A percentile compares a stretch with the other conserved stretches of the same genome.
These are phyloP conservation scores for Sclerotinia spermophila DNA, from an alignment of 2,329 filamentous ascomycete species.

Conservation along the genomic window DNA sequence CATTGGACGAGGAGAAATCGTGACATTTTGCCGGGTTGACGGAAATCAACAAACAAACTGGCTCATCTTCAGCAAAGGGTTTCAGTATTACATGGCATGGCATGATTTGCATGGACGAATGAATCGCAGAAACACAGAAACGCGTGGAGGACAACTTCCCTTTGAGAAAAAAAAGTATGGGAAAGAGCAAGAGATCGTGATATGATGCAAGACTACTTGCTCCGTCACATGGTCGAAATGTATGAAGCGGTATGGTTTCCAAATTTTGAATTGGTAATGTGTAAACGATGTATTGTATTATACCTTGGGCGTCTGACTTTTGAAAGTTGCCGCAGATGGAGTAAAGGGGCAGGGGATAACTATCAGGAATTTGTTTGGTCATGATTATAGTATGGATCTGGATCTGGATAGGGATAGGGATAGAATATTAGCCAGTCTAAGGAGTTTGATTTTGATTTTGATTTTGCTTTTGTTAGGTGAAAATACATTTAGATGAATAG, in stretches of 20 bases:
- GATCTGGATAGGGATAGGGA: not conserved
- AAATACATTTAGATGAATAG: too few species aligned
- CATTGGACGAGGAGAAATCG: not conserved
- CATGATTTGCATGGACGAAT: not conserved
- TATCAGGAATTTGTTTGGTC: too few species aligned
- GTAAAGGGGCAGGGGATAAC: too few species aligned
- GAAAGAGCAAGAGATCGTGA: not conserved
- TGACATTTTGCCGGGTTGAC: not conserved
- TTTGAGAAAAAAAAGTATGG: not conserved
- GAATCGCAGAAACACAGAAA: not conserved
- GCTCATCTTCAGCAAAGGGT: not conserved
- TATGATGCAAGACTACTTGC: not conserved
- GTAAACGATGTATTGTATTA: not conserved
- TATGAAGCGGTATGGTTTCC: not conserved
- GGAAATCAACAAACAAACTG: not conserved
- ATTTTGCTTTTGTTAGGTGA: too few species aligned
- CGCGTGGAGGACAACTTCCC: not conserved
- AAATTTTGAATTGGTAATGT: not conserved
- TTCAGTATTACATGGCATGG: not conserved
- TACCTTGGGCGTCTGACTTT: not conserved
- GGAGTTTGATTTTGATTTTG: too few species aligned
- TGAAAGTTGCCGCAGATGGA: not conserved
- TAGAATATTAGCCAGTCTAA: too few species aligned
- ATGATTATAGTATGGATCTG: too few species aligned
- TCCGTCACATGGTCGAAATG: not conserved